Evolutionary conservation across 2,329 filamentous ascomycete species (phyloP), one percentile per base, ranked within the genome.

Genomic region (Aciculosporium take): DNA sequence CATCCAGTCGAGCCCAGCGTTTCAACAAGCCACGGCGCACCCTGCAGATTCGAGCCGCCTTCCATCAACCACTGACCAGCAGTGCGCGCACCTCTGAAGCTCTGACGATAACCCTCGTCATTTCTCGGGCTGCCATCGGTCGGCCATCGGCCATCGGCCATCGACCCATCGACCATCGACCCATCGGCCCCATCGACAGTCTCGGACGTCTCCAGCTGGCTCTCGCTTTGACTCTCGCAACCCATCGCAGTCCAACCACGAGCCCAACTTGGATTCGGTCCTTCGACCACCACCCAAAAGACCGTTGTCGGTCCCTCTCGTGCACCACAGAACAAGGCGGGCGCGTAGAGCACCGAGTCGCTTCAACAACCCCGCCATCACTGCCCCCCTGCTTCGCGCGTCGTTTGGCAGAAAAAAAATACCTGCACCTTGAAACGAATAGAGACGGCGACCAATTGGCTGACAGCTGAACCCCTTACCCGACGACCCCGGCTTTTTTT

Each of bases 41-140:
- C n/a, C n/a, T n/a, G n/a, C n/a, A n/a, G n/a, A n/a, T n/a, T n/a
- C n/a, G n/a, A n/a, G n/a, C n/a, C n/a, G n/a, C n/a, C n/a, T n/a
- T 28, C 27, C 27, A 28, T 28, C 27, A 10, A 10, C 27, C 27
- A 28, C 27, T 28, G 8, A 28, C 13, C 5, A 5, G 27, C 27
- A 5, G 27, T 28, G 8, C 3, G 27, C 27, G n/a, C 27, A 10
- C 8, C 5, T 28, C 27, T 10, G 5, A 12, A 7, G 9, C 29
- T 42, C 20, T 42, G 25, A n/a, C 33, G 33, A 42, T 27, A 24
- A 42, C 25, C 40, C 40, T 42, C 34, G 40, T 42, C 40, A 42
- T 28, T 37, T 32, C 29, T 37, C 28, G 33, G 40, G 21, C 27
- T 30, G 29, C 34, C 40, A 33, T 37, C 28, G 33, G 40, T n/a